Percentiles rank a stretch among this genome's conserved stretches.
Conservation (phyloP, 495 filamentous ascomycete species). For the Acidiella bohemica region DNA sequence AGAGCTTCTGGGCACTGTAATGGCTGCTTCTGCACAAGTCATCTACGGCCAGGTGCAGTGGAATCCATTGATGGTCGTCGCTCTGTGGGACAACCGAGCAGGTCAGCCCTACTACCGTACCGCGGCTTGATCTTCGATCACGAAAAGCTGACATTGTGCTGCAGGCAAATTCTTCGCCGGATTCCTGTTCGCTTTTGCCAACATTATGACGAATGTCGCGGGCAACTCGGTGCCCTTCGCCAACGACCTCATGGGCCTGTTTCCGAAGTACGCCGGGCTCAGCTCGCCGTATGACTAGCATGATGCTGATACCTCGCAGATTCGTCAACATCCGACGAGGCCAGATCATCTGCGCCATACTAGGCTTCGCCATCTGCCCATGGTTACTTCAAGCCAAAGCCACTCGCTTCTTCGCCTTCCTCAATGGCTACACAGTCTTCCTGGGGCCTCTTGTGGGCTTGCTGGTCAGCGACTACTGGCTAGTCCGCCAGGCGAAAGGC, state of each 20-base stretch:
- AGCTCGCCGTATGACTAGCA: background rate
- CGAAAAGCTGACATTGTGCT: no score
- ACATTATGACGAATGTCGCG: constrained; percentile 45
- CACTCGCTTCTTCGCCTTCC: constrained; percentile 44
- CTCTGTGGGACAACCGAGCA: constrained; percentile 16
- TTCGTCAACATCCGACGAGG: constrained; percentile 44
- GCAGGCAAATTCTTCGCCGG: constrained; percentile 31
- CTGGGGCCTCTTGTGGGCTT: constrained; percentile 55
- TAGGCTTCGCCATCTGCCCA: constrained; percentile 43
- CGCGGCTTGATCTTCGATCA: no score
- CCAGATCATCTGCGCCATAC: constrained; percentile 44
- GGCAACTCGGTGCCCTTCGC: constrained; percentile 38
- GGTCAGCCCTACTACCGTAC: no score
- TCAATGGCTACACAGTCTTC: constrained; percentile 45
- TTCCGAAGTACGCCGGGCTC: constrained; percentile 36
- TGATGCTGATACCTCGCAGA: background rate
- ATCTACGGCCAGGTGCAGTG: constrained; percentile 39
- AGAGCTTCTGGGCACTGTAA: constrained; percentile 11
- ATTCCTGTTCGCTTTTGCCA: constrained; percentile 34
- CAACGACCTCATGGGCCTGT: constrained; percentile 49
- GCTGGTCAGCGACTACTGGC: constrained; percentile 53
- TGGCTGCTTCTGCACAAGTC: constrained; percentile 15
- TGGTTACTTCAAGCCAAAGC: constrained; percentile 51
- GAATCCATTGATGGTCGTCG: constrained; percentile 40
- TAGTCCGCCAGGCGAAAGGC: constrained; percentile 40